Evolutionary conservation across 1,284 basidiomycete genomes (phyloP), one percentile per base, ranked within the genome.

Genomic region (Cryptococcus maquisensis): DNA sequence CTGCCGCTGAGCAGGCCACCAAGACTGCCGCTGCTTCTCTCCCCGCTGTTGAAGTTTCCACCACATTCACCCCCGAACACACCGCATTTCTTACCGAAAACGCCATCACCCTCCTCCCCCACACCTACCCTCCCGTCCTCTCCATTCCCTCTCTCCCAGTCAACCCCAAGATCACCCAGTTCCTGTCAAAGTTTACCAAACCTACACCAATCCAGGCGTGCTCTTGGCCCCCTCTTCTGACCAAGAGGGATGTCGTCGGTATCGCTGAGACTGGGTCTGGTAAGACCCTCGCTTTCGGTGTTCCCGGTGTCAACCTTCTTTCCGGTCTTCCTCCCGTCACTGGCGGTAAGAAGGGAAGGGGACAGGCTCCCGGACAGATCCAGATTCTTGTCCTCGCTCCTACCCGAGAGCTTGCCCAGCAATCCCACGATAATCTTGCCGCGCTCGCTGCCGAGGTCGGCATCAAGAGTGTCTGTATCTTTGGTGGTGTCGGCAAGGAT

Each of bases 181-280:
- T 84, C 20, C 86, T 92, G 57, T 76, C 74, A 55, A 77, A 80
- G 9, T 99, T 95, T 79, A 83, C 85, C 55, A 85, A 88, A 65
- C 96, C 96, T 0, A 96, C 94, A 0, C 92, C 95, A 0, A 94
- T 99, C 56, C 95, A 98, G 74, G 86, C 92, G 4, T 96, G 91
- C 67, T 86, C 93, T 35, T 99, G 95, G 95, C 92, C 93, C 3
- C 85, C 90, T 18, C 83, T 90, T 6, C 78, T 98, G 28, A 80
- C 82, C 49, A 88, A 90, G 4, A 81, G 82, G 26, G 93, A 98
- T 73, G 89, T 96, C 0, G 87, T 99, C 36, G 95, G 95, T 56
- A 93, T 99, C 60, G 95, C 96, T 15, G 94, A 98, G 80, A 99
- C 95, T 2, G 96, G 94, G 64, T 91, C 84, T 62, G 96, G 95